Percentiles rank a stretch among this genome's conserved stretches.
phyloP scores from a whole-genome alignment of 1,139 yeast species.

The Scheffersomyces lignicola region DNA sequence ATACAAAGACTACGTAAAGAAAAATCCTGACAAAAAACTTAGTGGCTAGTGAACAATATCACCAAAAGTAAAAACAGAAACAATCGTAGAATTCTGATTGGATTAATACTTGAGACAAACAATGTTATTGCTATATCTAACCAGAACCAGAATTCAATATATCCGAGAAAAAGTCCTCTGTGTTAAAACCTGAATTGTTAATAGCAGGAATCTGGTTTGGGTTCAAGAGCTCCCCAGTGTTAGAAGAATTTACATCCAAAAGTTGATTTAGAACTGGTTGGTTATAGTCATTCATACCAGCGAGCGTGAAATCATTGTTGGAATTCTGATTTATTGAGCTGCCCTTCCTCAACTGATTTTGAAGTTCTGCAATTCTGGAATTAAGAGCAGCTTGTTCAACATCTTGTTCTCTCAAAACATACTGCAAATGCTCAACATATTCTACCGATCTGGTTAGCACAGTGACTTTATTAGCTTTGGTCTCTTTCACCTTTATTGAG shows the following conservation, averaged over 20 bases:
- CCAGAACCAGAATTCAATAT: background rate
- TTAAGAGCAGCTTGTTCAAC: constrained; percentile 8
- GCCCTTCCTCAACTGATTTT: background rate
- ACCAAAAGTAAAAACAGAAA: background rate
- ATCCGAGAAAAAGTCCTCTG: background rate
- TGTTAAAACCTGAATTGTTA: background rate
- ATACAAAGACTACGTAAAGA: background rate
- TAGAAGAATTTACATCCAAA: background rate
- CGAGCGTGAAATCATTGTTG: background rate
- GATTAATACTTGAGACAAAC: background rate
- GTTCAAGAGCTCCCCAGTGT: background rate
- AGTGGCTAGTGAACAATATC: background rate
- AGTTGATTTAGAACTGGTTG: constrained; percentile 1
- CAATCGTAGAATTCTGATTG: background rate
- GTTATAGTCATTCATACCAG: background rate
- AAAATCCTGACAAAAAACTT: background rate
- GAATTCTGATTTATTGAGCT: background rate
- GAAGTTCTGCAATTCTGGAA: background rate
- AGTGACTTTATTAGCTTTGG: constrained; percentile 71
- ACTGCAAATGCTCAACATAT: constrained; percentile 56
- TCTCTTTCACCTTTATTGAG: constrained; percentile 54
- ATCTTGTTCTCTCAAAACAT: constrained; percentile 41
- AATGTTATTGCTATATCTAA: background rate
- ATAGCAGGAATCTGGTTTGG: background rate
- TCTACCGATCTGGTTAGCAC: constrained; percentile 69